These are phyloP conservation scores for Perilla frutescens DNA, from an alignment of 257 asterid species.

Conservation along the genomic window DNA sequence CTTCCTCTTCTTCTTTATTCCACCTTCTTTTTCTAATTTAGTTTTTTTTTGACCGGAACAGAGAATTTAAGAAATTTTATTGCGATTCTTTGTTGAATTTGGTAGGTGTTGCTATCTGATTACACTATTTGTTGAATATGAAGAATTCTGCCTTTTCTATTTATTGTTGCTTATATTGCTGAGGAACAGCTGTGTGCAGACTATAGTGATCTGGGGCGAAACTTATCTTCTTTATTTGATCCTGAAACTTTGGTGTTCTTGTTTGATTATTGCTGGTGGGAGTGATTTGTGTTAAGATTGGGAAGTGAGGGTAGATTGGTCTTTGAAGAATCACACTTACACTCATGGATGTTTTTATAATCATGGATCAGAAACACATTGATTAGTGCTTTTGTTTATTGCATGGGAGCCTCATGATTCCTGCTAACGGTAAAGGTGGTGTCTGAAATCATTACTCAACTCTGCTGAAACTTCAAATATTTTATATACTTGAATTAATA, in stretches of 20 bases:
- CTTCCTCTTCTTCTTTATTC: slow-evolving; percentile 1
- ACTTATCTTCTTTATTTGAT: not conserved
- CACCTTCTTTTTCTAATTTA: not conserved
- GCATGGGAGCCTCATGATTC: slow-evolving; percentile 53
- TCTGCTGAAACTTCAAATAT: slow-evolving; percentile 41
- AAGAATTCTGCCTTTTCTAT: not conserved
- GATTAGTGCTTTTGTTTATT: slow-evolving; percentile 45
- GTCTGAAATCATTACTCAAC: slow-evolving; percentile 49
- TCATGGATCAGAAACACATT: slow-evolving; percentile 54
- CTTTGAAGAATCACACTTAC: slow-evolving; percentile 44
- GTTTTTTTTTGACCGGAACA: slow-evolving; percentile 13
- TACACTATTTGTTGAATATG: slow-evolving; percentile 18
- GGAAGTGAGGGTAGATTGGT: slow-evolving; percentile 52
- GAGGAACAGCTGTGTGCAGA: not conserved
- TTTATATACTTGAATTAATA: slow-evolving; percentile 31
- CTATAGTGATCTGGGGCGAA: not conserved
- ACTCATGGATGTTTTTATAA: slow-evolving; percentile 44
- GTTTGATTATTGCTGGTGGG: slow-evolving; percentile 24
- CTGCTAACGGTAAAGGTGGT: slow-evolving; percentile 46
- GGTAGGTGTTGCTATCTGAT: slow-evolving; percentile 24
- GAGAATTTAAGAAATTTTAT: slow-evolving; percentile 27
- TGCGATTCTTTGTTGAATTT: slow-evolving; percentile 22
- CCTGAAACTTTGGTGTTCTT: slow-evolving; percentile 11
- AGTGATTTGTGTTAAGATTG: slow-evolving; percentile 30
- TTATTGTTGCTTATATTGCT: not conserved